A percentile compares a stretch with the other conserved stretches of the same genome.
These are phyloP conservation scores for Diaporthe longicolla DNA, from an alignment of 2,329 filamentous ascomycete species.

Conservation along the genomic window DNA sequence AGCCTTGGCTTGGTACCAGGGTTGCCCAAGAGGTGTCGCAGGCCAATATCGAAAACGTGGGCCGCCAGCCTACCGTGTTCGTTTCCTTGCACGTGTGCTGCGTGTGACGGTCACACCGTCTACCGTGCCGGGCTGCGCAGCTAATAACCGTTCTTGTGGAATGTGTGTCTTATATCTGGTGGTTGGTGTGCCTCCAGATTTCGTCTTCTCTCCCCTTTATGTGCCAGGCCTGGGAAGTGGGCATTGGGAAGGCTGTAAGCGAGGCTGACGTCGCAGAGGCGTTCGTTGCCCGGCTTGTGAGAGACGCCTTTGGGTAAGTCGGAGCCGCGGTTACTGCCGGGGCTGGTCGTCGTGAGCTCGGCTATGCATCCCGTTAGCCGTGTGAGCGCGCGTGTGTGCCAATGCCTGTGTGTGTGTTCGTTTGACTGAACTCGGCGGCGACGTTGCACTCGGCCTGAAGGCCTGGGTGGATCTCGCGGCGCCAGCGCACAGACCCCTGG, in stretches of 20 bases:
- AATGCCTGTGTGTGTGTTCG: neutral
- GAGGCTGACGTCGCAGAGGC: constrained; percentile 16
- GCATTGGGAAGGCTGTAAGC: constrained; percentile 14
- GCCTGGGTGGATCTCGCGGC: constrained; percentile 7
- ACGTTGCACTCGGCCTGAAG: constrained; percentile 17
- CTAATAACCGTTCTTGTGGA: constrained; percentile 8
- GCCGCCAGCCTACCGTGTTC: constrained; percentile 32
- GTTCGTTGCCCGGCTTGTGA: constrained; percentile 6
- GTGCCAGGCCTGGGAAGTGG: too few species aligned
- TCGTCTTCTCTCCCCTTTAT: too few species aligned
- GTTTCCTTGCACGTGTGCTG: constrained; percentile 29
- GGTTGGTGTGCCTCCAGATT: too few species aligned
- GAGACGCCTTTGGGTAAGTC: neutral
- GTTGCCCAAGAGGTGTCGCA: constrained; percentile 32
- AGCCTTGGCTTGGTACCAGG: neutral
- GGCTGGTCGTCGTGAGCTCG: constrained; percentile 7
- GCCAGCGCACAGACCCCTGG: constrained; percentile 23
- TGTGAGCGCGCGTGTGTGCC: too few species aligned
- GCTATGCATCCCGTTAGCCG: neutral
- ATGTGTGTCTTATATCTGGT: neutral
- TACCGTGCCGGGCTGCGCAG: neutral
- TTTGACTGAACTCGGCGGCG: neutral
- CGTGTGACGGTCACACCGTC: constrained; percentile 26
- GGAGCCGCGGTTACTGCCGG: constrained; percentile 14
- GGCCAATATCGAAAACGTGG: constrained; percentile 42